Evolutionary conservation across 805 yeast species (phyloP), one percentile per base, ranked within the genome.

Genomic region (Lipomyces sp.): DNA sequence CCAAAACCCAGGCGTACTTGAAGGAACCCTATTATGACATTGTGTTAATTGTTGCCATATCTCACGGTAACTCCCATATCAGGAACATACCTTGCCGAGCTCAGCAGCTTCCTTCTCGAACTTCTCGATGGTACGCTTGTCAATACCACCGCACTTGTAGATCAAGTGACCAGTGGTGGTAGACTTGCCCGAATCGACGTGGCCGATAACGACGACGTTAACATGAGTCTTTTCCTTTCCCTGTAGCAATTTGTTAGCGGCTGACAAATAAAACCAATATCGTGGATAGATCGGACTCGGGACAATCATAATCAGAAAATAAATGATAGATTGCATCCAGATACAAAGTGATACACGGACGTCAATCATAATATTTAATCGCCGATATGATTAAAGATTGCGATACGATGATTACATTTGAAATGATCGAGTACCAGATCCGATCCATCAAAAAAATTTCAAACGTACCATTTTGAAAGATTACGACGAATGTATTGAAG

Each of bases 181-280:
- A 74, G 98, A 94, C 87, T 90, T 90, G 86, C 94, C 94, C 79
- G 98, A 93, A 86, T 94, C 98, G 98, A 95, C 98, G 97, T 94
- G 98, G 85, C 98, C 99, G 84, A 94, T 94, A 82, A 95, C 98
- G 84, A 95, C 99, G 86, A 94, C 96, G 97, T 94, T 94, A 87
- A 94, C 90, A 90, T 94, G 98, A 85, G 86, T 80, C 90, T 94
- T 70, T 30, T 69, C 72, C 42, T 69, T 69, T 56, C 72, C 72
- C 72, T 69, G 60, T 42, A 51, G 30, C 1, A 37, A n/a, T 3
- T n/a, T 42, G 18, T 42, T 48, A 63, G 65, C 35, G 33, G 24
- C 53, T 45, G 24, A 24, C 37, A 34, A 34, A 55, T 32, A 35
- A 4, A 53, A 53, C 24, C 24, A 24, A 24, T 24, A 24, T 24